Base-by-base conservation (phyloP, 176 grass and related monocot species). In the Bothriochloa decipiens region DNA sequence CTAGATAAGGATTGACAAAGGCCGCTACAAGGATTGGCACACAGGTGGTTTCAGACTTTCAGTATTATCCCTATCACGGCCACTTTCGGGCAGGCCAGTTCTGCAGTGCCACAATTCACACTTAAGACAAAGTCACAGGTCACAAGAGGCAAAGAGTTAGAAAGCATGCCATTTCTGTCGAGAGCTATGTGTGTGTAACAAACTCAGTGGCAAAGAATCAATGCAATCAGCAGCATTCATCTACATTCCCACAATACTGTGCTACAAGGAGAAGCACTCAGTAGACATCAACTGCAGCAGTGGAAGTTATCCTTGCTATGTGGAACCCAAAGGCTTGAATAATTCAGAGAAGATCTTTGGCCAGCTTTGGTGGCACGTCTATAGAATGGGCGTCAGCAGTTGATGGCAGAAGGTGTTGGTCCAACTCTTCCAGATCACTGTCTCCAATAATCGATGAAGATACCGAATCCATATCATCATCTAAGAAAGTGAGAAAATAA, bases 401-500 rank as follows among this genome's bases (percentile, higher is more conserved):
- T 69, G 75, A 32, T 57, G 78, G 68, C 35, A 90, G 41, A 8
- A 92, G 85, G 74, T 90, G 87, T 61, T 94, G 87, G 53, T 90
- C 79, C 77, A 89, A 62, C 57, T 86, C 85, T 83, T 91, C 94
- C 70, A 85, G 74, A 74, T 95, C 96, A 32, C 80, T 86, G n/a
- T 85, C 91, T 14, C 91, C 91, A 50, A 80, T 77, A 16, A 88
- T 40, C 4, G 92, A 86, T 81, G 88, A 97, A 88, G 82, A 72
- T 58, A 60, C 27, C 65, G 93, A 93, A 14, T 90, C 90, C 74
- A 84, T 87, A 14, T 87, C 95, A 90, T 91, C 90, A 55, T 95
- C 95, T 98, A 70, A 70, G 14, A 86, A 8, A 61, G 22, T 13
- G 22, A 5, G 22, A 66, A 36, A 71, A 67, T 65, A 4, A 82